Conservation (phyloP, 176 grass and related monocot species). For the Lolium rigidum region DNA sequence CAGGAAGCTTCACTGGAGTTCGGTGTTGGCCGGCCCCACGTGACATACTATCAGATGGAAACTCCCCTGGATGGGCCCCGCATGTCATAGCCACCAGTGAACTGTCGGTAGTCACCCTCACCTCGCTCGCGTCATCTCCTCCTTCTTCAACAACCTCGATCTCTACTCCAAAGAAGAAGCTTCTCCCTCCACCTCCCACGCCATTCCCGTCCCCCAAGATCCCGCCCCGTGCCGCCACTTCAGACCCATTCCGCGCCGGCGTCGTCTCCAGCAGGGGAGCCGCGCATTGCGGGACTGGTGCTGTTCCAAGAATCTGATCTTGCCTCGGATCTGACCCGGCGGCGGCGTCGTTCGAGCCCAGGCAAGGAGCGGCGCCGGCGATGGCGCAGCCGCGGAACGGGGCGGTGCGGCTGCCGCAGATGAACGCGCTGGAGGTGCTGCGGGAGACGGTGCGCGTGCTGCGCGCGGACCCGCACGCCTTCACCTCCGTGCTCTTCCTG, state of each 20-base stretch:
- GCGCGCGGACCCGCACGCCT: slow-evolving; percentile 76
- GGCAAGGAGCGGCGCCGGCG: background rate
- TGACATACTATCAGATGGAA: background rate
- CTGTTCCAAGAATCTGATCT: background rate
- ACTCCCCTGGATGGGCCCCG: background rate
- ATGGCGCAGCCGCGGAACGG: slow-evolving; percentile 38
- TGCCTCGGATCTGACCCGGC: slow-evolving; percentile 43
- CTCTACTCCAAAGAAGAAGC: slow-evolving; percentile 50
- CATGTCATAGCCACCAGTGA: background rate
- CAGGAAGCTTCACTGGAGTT: slow-evolving; percentile 40
- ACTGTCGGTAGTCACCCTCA: slow-evolving; percentile 40
- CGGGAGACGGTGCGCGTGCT: slow-evolving; percentile 89
- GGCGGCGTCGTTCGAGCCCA: background rate
- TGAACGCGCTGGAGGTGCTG: slow-evolving; percentile 94
- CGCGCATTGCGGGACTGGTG: slow-evolving; percentile 10
- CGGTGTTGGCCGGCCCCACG: background rate
- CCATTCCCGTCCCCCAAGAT: slow-evolving; percentile 46
- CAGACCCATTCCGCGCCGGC: background rate
- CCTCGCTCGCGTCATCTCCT: slow-evolving; percentile 4
- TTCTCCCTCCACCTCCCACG: slow-evolving; percentile 35
- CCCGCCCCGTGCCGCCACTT: slow-evolving; percentile 4
- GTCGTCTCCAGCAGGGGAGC: background rate
- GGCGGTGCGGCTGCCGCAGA: slow-evolving; percentile 49
- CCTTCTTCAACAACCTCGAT: slow-evolving; percentile 50
- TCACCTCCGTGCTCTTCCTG: slow-evolving; percentile 76